Evolutionary conservation across 371 early-diverging fungal species (phyloP), one percentile per base, ranked within the genome.

Genomic region (Fennellomyces sp.): DNA sequence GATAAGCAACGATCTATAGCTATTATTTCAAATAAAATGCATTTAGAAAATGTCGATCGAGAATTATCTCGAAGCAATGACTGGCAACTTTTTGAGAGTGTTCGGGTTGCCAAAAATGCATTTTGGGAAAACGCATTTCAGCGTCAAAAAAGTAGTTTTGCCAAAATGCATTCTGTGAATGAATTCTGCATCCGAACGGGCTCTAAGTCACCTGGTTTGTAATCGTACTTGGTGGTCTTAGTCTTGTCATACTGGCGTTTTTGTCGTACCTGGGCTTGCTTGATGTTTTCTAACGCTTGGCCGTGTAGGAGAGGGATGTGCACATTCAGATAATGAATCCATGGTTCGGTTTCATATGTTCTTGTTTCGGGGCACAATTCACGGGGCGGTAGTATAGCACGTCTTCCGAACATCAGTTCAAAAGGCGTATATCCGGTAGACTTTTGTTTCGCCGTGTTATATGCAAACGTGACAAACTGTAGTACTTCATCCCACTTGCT

Each of bases 371-470:
- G n/a, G 45, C 19, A 19, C 23, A 45, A n/a, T n/a, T 45, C 45
- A 7, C 17, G 5, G 5, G 45, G n/a, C 45, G 45, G 45, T 23
- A 45, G 6, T 23, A 45, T 17, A 19, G 45, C 10, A 7, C 19
- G 23, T 7, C 23, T 7, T 5, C 64, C 58, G 33, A 41, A 63
- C 59, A 63, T 54, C 19, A 60, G 26, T 36, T 68, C 42, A 31
- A 61, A 64, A 5, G 64, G 69, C n/a, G 63, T 41, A 13, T 28
- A 54, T 17, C 54, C 41, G 1, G 63, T 65, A 0, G 51, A 52
- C 25, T 56, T 51, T 23, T 69, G 65, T 11, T 51, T 56, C 2
- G 61, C 56, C 0, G 66, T 65, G 58, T 69, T 69, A 35, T 56
- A 59, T 1, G 49, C 63, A 42, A 62, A 69, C 0, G 62, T 57